phyloP scores from a whole-genome alignment of 768 basidiomycete genomes.

The Termitomyces sp. region DNA sequence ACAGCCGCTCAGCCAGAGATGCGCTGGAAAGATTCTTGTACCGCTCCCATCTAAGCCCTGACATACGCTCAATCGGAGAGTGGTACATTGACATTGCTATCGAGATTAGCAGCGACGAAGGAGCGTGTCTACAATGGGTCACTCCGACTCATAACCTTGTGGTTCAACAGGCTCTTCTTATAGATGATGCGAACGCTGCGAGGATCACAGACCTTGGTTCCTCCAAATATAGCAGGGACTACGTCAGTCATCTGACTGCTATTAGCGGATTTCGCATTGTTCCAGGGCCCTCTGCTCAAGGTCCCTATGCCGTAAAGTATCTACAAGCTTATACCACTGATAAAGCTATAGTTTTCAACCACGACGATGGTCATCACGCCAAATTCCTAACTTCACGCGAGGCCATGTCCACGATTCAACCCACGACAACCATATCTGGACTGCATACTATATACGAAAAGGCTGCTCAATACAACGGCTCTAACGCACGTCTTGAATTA shows the following conservation, averaged over 20 bases:
- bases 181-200: background rate
- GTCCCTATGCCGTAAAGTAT: no score
- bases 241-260: constrained; percentile 9
- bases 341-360: constrained; percentile 9
- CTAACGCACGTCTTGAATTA: constrained; percentile 11
- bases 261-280: constrained; percentile 10
- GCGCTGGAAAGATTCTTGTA: constrained; percentile 3
- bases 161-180: background rate
- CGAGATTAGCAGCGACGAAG: constrained; percentile 9
- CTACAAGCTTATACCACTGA: constrained; percentile 16
- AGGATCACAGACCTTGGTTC: background rate
- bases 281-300: constrained; percentile 5
- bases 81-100: constrained; percentile 20
- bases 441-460: constrained; percentile 4
- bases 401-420: constrained; percentile 6
- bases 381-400: constrained; percentile 11
- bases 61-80: background rate
- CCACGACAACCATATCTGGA: background rate
- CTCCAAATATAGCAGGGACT: constrained; percentile 13
- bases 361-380: constrained; percentile 4
- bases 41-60: background rate
- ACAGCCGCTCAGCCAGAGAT: no score
- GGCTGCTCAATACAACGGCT: background rate
- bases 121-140: constrained; percentile 13
- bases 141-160: constrained; percentile 1